Base-by-base conservation (phyloP, 129 eudicot species). In the Tagetes erecta region DNA sequence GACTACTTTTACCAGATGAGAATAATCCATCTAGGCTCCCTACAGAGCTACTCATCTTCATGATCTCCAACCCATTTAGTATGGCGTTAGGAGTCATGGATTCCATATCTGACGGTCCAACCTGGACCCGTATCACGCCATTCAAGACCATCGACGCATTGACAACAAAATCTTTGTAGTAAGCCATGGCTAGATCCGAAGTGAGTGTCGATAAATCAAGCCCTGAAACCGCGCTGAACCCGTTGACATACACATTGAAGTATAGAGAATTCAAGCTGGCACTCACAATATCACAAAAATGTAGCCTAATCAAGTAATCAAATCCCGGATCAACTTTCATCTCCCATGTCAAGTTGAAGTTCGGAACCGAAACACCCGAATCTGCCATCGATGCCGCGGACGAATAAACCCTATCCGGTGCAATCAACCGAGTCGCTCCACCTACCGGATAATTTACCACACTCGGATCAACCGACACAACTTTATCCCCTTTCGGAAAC, bases 241-340 rank as follows among this genome's bases (percentile, higher is more conserved):
- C 85, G 1, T 95, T 95, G 12, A 95, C 63, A 49, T 95, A 95
- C 30, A 91, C 91, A 67, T 95, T 91, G 82, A 95, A 95, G 92
- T 95, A 88, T 1, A 91, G 88, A 41, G 83, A 83, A 55, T 95
- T 82, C 31, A 88, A 68, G 33, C 83, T 72, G 12, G 64, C 76
- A 77, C 99, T 95, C 55, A 95, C 88, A n/a, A 91, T 83, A 64
- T 95, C 99, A 67, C 99, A 95, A 64, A 95, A 95, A 47, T 95
- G 99, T 52, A 95, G 52, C 58, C 99, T 71, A 41, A 95, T 80
- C 64, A 95, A 76, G 76, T 95, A 95, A 55, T 82, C 63, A 73
- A 86, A 95, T 72, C 88, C 84, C 0, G 97, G 74, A 70, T 95
- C 96, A 11, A 95, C 92, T 1, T 71, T 70, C 96, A 95, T 83